phyloP scores from a whole-genome alignment of 2,329 filamentous ascomycete genomes.

The Exophiala sp. region DNA sequence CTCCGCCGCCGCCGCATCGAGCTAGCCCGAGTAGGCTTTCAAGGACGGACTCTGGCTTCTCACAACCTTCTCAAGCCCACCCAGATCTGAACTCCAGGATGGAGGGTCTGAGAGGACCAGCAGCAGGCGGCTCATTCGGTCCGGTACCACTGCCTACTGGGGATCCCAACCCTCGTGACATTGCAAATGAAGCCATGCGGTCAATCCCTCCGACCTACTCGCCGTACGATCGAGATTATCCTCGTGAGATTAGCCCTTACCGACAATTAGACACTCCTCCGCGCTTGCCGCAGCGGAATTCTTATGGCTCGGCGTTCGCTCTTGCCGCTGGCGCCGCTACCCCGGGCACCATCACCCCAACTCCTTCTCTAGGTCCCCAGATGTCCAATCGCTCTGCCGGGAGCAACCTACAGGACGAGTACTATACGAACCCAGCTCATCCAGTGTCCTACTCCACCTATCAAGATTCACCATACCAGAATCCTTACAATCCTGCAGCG shows the following conservation, averaged over 20 bases:
- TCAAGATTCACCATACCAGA: constrained; percentile 62
- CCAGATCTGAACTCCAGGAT: constrained; percentile 16
- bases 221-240: constrained; percentile 13
- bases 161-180: constrained; percentile 15
- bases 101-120: constrained; percentile 17
- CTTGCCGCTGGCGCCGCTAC: constrained; percentile 27
- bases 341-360: constrained; percentile 29
- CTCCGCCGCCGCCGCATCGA: constrained; percentile 33
- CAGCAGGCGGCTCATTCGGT: constrained; percentile 13
- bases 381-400: constrained; percentile 39
- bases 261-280: constrained; percentile 7
- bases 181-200: constrained; percentile 14
- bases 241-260: constrained; percentile 5
- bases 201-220: constrained; percentile 18
- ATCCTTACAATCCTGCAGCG: constrained; percentile 50
- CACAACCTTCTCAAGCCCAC: constrained; percentile 13
- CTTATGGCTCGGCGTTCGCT: constrained; percentile 25
- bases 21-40: constrained; percentile 29
- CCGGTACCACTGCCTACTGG: constrained; percentile 11
- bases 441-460: constrained; percentile 36
- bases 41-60: constrained; percentile 16
- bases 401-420: constrained; percentile 47
- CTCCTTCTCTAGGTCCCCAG: constrained; percentile 27
- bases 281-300: constrained; percentile 16
- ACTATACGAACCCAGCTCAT: constrained; percentile 32